Conservation (phyloP, 2,329 filamentous ascomycete species). For the Nemania serpens region DNA sequence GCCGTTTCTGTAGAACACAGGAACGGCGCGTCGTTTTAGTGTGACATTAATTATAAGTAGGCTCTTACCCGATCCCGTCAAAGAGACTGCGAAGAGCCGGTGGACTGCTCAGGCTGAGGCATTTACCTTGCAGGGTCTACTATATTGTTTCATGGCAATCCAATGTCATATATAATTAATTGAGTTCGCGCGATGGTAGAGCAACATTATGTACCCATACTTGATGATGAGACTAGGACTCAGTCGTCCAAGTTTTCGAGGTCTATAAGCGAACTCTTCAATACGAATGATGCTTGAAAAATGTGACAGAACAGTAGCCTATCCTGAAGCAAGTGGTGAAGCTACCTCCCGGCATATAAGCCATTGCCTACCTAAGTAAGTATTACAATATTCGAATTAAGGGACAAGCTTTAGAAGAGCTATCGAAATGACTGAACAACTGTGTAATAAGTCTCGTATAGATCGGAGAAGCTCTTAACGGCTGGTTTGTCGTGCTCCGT, state of each 20-base stretch:
- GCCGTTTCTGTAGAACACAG: too few species aligned
- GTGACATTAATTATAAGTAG: too few species aligned
- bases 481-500: too few species aligned
- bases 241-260: constrained; percentile 5
- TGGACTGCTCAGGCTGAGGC: neutral
- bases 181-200: constrained; percentile 1
- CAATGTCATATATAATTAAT: constrained; percentile 1
- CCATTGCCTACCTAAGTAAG: too few species aligned
- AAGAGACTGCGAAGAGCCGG: neutral
- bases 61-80: neutral
- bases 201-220: neutral
- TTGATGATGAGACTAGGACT: constrained; percentile 5
- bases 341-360: too few species aligned
- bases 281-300: constrained; percentile 15
- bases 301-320: neutral
- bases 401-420: too few species aligned
- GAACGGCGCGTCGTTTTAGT: too few species aligned
- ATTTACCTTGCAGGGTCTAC: neutral
- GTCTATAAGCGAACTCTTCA: constrained; percentile 1
- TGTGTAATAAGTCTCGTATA: too few species aligned
- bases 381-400: too few species aligned
- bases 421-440: too few species aligned
- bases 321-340: too few species aligned
- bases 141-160: constrained; percentile 3
- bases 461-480: too few species aligned